phyloP scores from a whole-genome alignment of 768 basidiomycete genomes.

The Amanita phalloides region DNA sequence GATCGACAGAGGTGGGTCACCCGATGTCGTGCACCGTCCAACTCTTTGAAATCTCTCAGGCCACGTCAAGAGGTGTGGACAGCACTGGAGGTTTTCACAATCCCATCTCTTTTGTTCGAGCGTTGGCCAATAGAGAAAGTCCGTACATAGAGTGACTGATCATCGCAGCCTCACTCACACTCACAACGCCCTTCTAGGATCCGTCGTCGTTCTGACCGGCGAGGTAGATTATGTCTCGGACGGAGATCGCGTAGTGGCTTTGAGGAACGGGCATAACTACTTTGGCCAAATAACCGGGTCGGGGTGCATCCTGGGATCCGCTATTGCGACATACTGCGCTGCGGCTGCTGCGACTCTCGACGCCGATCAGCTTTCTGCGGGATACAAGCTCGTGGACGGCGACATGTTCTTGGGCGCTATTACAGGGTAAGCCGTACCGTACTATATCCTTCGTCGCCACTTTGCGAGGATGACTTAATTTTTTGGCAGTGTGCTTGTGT shows the following conservation, averaged over 20 bases:
- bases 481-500: conserved; percentile 35
- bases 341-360: conserved; percentile 29
- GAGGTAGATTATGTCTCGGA: conserved; percentile 77
- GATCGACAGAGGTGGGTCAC: conserved; percentile 56
- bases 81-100: conserved; percentile 76
- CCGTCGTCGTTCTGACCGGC: conserved; percentile 76
- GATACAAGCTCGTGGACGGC: conserved; percentile 49
- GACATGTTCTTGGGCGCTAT: conserved; percentile 72
- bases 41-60: conserved; percentile 25
- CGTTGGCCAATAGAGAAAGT: conserved; percentile 70
- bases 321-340: conserved; percentile 71
- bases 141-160: conserved; percentile 16
- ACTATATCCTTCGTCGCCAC: too few species aligned
- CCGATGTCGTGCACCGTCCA: background rate
- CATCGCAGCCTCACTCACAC: background rate
- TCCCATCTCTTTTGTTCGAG: conserved; percentile 57
- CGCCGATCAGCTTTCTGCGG: conserved; percentile 15
- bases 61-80: conserved; percentile 76
- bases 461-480: background rate
- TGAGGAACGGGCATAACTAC: conserved; percentile 64
- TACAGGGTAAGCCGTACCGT: conserved; percentile 45
- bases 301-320: conserved; percentile 76
- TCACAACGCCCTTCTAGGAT: conserved; percentile 34
- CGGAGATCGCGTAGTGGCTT: conserved; percentile 53
- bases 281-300: conserved; percentile 83